These are phyloP conservation scores for Suillus cothurnatus DNA, from an alignment of 768 basidiomycete genomes.

Conservation along the genomic window DNA sequence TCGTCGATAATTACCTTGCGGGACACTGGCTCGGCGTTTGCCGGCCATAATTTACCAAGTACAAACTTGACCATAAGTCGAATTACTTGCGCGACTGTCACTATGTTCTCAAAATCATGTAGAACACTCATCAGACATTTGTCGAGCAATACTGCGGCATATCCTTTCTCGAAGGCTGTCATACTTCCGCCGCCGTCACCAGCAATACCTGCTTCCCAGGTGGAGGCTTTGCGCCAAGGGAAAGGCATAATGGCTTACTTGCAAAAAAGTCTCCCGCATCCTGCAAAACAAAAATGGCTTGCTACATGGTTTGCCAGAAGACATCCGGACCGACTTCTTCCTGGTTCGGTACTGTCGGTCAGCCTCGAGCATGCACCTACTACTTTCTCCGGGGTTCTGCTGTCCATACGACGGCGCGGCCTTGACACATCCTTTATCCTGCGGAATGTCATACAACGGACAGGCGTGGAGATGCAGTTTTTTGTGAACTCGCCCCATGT, in stretches of 20 bases:
- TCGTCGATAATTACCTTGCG: slow-evolving; percentile 29
- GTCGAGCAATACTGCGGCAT: slow-evolving; percentile 34
- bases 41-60: background rate
- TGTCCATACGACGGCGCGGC: slow-evolving; percentile 81
- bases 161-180: slow-evolving; percentile 77
- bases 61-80: background rate
- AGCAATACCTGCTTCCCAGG: slow-evolving; percentile 36
- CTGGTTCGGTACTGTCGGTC: slow-evolving; percentile 88
- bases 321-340: slow-evolving; percentile 66
- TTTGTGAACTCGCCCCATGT: slow-evolving; percentile 85
- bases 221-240: slow-evolving; percentile 56
- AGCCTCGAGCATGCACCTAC: slow-evolving; percentile 77
- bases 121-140: slow-evolving; percentile 22
- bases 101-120: slow-evolving; percentile 17
- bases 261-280: slow-evolving; percentile 61
- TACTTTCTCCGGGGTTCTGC: slow-evolving; percentile 86
- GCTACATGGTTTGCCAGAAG: slow-evolving; percentile 69
- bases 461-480: slow-evolving; percentile 93
- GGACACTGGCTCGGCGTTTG: slow-evolving; percentile 15
- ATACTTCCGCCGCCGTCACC: slow-evolving; percentile 52
- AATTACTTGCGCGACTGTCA: background rate
- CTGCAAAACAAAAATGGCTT: slow-evolving; percentile 71
- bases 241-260: slow-evolving; percentile 82
- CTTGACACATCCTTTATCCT: slow-evolving; percentile 86
- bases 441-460: slow-evolving; percentile 88